A percentile compares a stretch with the other conserved stretches of the same genome.
These are phyloP conservation scores for Aspergillus texensis DNA, from an alignment of 2,329 filamentous ascomycete genomes.

Conservation along the genomic window DNA sequence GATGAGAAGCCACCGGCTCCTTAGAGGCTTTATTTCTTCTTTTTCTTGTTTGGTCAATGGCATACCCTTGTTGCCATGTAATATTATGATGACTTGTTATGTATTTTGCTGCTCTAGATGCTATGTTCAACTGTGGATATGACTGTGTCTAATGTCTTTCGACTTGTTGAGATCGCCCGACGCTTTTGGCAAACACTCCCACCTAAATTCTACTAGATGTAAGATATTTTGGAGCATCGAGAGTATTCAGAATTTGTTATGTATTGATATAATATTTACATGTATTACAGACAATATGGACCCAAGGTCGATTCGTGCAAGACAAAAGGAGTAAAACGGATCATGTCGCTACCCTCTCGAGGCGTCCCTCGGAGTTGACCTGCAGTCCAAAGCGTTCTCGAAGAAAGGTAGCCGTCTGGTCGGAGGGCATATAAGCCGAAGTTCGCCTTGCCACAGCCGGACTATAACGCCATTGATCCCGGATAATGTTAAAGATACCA, in stretches of 20 bases:
- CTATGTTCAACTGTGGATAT: neutral
- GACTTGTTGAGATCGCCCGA: neutral
- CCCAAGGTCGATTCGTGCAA: neutral
- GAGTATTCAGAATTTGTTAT: neutral
- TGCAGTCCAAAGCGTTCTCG: slow-evolving; percentile 43
- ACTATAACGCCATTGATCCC: slow-evolving; percentile 43
- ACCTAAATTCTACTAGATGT: neutral
- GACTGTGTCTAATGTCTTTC: neutral
- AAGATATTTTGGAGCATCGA: neutral
- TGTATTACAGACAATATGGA: neutral
- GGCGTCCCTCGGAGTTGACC: slow-evolving; percentile 37
- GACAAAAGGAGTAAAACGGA: neutral
- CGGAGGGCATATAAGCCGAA: slow-evolving; percentile 31
- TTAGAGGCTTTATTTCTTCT: slow-evolving; percentile 7
- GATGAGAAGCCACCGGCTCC: slow-evolving; percentile 26
- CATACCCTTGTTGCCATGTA: slow-evolving; percentile 17
- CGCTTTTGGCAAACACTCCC: neutral
- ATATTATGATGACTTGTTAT: slow-evolving; percentile 11
- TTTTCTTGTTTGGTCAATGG: neutral
- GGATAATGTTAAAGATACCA: slow-evolving; percentile 37
- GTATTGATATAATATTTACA: slow-evolving; percentile 14
- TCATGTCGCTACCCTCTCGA: slow-evolving; percentile 34
- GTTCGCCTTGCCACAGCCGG: slow-evolving; percentile 25
- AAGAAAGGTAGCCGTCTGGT: slow-evolving; percentile 40
- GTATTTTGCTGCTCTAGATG: neutral